Percentiles rank a stretch among this genome's conserved stretches.
These are phyloP conservation scores for Pestalotiopsis sp. DNA, from an alignment of 2,329 filamentous ascomycete genomes.

Conservation along the genomic window DNA sequence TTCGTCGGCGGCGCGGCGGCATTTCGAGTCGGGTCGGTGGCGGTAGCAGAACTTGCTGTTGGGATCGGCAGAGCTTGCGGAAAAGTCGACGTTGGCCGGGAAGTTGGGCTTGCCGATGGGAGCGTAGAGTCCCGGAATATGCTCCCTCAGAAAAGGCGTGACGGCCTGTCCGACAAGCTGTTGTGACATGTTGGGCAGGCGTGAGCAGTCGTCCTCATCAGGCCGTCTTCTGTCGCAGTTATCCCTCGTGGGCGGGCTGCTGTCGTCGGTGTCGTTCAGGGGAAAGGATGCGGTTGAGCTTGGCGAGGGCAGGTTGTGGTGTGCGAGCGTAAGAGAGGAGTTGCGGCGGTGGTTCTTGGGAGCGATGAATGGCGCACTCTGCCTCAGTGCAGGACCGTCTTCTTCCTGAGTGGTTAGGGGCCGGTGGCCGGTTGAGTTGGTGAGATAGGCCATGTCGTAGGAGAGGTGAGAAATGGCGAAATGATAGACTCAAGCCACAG, in stretches of 20 bases:
- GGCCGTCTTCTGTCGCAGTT: conserved; percentile 55
- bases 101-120: conserved; percentile 66
- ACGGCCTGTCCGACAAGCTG: conserved; percentile 78
- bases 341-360: conserved; percentile 3
- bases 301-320: conserved; percentile 13
- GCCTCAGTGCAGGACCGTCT: conserved; percentile 22
- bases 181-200: conserved; percentile 59
- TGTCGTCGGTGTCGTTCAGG: conserved; percentile 19
- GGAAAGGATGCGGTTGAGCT: conserved; percentile 17
- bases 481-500: conserved; percentile 3
- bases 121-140: conserved; percentile 88
- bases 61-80: conserved; percentile 51
- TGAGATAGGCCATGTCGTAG: conserved; percentile 21
- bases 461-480: conserved; percentile 9
- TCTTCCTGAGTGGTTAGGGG: conserved; percentile 23
- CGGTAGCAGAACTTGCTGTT: conserved; percentile 96
- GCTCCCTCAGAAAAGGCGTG: conserved; percentile 85
- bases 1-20: conserved; percentile 89
- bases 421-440: conserved; percentile 18
- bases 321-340: neutral
- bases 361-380: conserved; percentile 15
- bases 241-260: conserved; percentile 34
- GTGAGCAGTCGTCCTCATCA: conserved; percentile 50
- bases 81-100: conserved; percentile 36
- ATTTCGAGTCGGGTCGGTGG: conserved; percentile 92